Percentiles rank a stretch among this genome's conserved stretches.
phyloP scores from a whole-genome alignment of 2,329 filamentous ascomycete genomes.

The Alternaria panax region DNA sequence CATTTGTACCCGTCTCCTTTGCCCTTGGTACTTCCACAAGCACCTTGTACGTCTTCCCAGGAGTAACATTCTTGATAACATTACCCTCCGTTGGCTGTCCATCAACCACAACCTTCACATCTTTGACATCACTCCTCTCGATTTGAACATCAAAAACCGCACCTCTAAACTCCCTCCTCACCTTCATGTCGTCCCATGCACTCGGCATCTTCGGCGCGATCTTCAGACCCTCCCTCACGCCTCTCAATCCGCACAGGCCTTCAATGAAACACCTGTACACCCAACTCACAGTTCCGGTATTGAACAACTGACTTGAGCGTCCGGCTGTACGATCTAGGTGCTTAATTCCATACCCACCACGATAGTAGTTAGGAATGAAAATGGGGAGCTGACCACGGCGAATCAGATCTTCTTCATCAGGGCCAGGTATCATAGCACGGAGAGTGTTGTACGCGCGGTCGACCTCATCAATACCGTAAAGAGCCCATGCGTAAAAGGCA shows the following conservation, averaged over 20 bases:
- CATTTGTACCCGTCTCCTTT: neutral
- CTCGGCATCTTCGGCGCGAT: slow-evolving; percentile 62
- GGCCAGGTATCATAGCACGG: slow-evolving; percentile 63
- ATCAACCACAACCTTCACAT: slow-evolving; percentile 53
- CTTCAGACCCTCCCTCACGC: slow-evolving; percentile 57
- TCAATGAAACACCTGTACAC: slow-evolving; percentile 64
- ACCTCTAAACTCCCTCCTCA: slow-evolving; percentile 59
- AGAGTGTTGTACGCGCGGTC: slow-evolving; percentile 62
- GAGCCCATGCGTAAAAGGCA: slow-evolving; percentile 62
- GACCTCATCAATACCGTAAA: slow-evolving; percentile 60
- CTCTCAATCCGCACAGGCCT: slow-evolving; percentile 62
- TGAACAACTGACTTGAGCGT: slow-evolving; percentile 65
- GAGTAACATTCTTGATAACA: slow-evolving; percentile 53
- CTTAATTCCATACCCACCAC: slow-evolving; percentile 40
- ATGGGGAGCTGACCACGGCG: slow-evolving; percentile 64
- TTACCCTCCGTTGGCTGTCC: slow-evolving; percentile 51
- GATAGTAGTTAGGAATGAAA: slow-evolving; percentile 67
- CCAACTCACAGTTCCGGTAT: slow-evolving; percentile 66
- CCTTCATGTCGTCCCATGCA: slow-evolving; percentile 58
- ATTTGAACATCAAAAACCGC: slow-evolving; percentile 60
- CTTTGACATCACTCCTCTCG: slow-evolving; percentile 51
- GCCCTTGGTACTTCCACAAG: slow-evolving; percentile 48
- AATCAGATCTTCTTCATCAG: slow-evolving; percentile 59
- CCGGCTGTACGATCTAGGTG: slow-evolving; percentile 56
- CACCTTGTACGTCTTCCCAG: slow-evolving; percentile 57